Evolutionary conservation across 257 asterid species (phyloP), one percentile per base, ranked within the genome.

Genomic region (Salvia miltiorrhiza): DNA sequence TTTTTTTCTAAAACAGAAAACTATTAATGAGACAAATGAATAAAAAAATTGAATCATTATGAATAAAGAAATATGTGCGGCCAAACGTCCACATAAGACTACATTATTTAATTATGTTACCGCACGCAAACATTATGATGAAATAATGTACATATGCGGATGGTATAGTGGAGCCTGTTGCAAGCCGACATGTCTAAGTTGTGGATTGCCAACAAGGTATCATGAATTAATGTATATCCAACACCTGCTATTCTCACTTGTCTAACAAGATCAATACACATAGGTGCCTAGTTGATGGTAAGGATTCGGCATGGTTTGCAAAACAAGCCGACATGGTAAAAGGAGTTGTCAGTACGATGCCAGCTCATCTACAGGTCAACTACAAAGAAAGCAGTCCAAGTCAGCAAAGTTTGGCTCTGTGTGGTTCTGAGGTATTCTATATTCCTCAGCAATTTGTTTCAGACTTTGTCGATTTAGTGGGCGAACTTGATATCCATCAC

Each of bases 151-250:
- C n/a, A n/a, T n/a, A n/a, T n/a, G n/a, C n/a, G n/a, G n/a, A n/a
- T n/a, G n/a, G n/a, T n/a, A n/a, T n/a, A n/a, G n/a, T n/a, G n/a
- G 86, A 81, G 75, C 75, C 73, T 81, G 60, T 43, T 78, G 65
- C 86, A 75, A 67, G 83, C 83, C 5, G 76, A 78, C 72, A 72
- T 21, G 74, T 78, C 86, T 32, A 81, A 78, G 79, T 54, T 81
- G 64, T 81, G 83, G 83, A 81, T 81, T 40, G 79, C 81, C 67
- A 81, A 78, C 67, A 78, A 81, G 86, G 86, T 81, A 81, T 63
- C 40, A 58, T 10, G n/a, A 7, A 65, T 35, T 8, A 28, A 45
- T 45, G 35, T 20, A 12, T 20, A 20, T 45, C 33, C 13, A n/a
- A 9, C 13, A 14, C n/a, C 45, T 45, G 11, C 21, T 19, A 17